Evolutionary conservation across 1,284 basidiomycete genomes (phyloP).

Genomic region (Cutaneotrichosporon spelunceum): DNA sequence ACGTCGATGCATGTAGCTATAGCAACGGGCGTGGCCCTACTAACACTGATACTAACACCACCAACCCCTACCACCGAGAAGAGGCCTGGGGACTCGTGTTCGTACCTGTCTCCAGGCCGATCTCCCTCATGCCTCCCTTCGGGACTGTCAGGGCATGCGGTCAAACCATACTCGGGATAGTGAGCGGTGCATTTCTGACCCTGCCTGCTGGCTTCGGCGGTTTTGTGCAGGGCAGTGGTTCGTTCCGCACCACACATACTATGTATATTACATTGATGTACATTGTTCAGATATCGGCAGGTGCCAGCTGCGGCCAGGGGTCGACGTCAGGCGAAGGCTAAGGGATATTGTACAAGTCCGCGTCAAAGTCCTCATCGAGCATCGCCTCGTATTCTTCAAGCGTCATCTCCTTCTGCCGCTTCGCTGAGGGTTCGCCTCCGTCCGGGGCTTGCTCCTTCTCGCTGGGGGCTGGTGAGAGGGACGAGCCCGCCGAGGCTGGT

Average conservation of each 20-base stretch:
- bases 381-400: slow-evolving; percentile 45
- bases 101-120: background rate
- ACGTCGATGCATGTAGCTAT: slow-evolving; percentile 15
- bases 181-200: slow-evolving; percentile 41
- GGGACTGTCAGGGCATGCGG: slow-evolving; percentile 5
- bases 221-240: slow-evolving; percentile 25
- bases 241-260: slow-evolving; percentile 38
- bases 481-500: background rate
- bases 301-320: background rate
- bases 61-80: slow-evolving; percentile 6
- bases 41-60: slow-evolving; percentile 3
- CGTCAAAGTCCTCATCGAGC: slow-evolving; percentile 34
- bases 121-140: slow-evolving; percentile 9
- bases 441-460: slow-evolving; percentile 1
- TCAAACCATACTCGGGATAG: slow-evolving; percentile 26
- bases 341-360: slow-evolving; percentile 6
- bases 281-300: background rate
- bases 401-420: slow-evolving; percentile 23
- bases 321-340: background rate
- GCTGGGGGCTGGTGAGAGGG: background rate
- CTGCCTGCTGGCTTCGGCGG: slow-evolving; percentile 23
- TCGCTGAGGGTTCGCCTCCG: slow-evolving; percentile 5
- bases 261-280: background rate
- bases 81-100: slow-evolving; percentile 2
- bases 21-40: background rate